These are phyloP conservation scores for Pterocarpus macrocarpus DNA, from an alignment of 306 rosid species.

Conservation along the genomic window DNA sequence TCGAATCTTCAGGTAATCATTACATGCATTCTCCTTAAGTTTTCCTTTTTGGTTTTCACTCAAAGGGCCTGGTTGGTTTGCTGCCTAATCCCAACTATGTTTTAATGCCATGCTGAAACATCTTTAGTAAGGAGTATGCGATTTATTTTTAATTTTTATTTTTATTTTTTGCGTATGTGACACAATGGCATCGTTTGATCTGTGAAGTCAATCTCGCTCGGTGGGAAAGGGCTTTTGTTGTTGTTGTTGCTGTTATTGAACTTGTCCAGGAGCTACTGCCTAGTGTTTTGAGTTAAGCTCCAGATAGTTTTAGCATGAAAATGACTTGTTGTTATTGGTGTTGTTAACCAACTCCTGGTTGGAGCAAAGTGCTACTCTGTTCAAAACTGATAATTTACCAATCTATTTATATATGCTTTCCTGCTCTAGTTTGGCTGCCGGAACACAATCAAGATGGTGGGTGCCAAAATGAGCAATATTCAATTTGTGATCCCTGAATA, in stretches of 20 bases:
- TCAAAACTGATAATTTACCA: background rate
- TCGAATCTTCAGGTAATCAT: slow-evolving; percentile 78
- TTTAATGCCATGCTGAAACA: background rate
- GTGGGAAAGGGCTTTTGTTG: too few relatives aligned
- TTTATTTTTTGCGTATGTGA: background rate
- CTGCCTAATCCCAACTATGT: too few relatives aligned
- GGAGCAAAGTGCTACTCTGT: background rate
- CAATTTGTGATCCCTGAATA: background rate
- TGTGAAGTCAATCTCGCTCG: too few relatives aligned
- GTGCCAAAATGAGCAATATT: background rate
- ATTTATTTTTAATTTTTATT: background rate
- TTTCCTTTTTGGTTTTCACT: too few relatives aligned
- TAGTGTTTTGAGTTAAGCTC: background rate
- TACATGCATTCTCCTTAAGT: background rate
- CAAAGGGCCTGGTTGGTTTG: too few relatives aligned
- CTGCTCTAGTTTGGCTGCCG: background rate
- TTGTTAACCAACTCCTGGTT: background rate
- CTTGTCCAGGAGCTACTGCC: background rate
- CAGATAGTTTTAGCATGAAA: background rate
- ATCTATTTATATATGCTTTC: background rate
- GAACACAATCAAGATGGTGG: background rate
- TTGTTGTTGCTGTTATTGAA: too few relatives aligned
- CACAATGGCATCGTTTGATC: too few relatives aligned
- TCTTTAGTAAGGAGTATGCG: background rate
- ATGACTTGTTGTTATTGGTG: background rate